Percentiles rank a stretch among this genome's conserved stretches.
Evolutionary conservation across 1,284 basidiomycete species (phyloP).

Genomic region (Ustilago curta): DNA sequence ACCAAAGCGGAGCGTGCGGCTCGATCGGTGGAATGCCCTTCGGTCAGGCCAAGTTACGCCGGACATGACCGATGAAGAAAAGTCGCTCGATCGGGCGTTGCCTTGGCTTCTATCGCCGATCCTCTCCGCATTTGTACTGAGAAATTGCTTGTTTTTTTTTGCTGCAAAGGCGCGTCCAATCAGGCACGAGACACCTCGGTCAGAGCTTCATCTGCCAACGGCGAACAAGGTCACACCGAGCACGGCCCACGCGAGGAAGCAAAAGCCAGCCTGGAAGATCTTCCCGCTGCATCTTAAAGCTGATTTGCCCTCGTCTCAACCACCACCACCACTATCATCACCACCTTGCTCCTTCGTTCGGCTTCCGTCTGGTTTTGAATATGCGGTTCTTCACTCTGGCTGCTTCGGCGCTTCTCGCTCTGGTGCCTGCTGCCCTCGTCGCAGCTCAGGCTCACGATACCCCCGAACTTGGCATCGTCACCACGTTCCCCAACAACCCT

Average conservation of each 20-base stretch:
- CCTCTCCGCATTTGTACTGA: neutral
- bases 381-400: constrained; percentile 46
- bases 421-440: constrained; percentile 39
- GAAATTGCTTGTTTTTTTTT: too few relatives aligned
- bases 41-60: constrained; percentile 37
- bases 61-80: constrained; percentile 32
- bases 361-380: neutral
- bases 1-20: constrained; percentile 26
- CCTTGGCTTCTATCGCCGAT: neutral
- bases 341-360: constrained; percentile 6
- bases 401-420: constrained; percentile 38
- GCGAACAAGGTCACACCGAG: neutral
- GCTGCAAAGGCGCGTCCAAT: constrained; percentile 20
- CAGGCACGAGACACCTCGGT: constrained; percentile 13
- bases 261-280: constrained; percentile 9
- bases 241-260: constrained; percentile 11
- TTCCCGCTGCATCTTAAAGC: neutral
- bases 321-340: neutral
- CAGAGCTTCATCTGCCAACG: neutral
- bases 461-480: constrained; percentile 62
- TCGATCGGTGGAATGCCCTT: constrained; percentile 19
- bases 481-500: constrained; percentile 67
- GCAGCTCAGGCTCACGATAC: constrained; percentile 57
- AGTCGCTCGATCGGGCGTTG: constrained; percentile 6
- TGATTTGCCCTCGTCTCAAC: neutral